Evolutionary conservation across 805 yeast genomes (phyloP).

Genomic region (Komagataella kurtzmanii): DNA sequence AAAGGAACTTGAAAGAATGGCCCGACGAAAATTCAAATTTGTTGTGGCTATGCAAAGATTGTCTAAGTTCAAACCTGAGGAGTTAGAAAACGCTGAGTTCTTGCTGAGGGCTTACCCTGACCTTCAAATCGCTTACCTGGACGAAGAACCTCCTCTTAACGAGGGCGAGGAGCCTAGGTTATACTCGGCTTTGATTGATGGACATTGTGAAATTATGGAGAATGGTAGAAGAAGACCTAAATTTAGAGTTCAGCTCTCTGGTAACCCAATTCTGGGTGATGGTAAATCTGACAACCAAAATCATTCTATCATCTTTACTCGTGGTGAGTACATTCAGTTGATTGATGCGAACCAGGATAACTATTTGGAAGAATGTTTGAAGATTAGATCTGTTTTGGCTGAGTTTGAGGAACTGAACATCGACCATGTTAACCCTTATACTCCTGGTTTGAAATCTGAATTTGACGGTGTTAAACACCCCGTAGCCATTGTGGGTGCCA

Average conservation of each 20-base stretch:
- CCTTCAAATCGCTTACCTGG: constrained; percentile 82
- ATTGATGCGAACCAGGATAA: constrained; percentile 84
- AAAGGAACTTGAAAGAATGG: constrained; percentile 86
- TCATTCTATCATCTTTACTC: constrained; percentile 63
- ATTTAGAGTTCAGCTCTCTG: constrained; percentile 66
- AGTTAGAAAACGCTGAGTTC: constrained; percentile 69
- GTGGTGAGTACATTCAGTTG: constrained; percentile 79
- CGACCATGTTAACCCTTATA: constrained; percentile 73
- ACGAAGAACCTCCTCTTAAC: constrained; percentile 73
- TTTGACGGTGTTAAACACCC: constrained; percentile 44
- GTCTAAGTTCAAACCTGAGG: constrained; percentile 57
- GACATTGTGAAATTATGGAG: constrained; percentile 60
- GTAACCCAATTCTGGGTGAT: constrained; percentile 79
- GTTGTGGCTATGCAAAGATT: constrained; percentile 82
- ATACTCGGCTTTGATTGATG: constrained; percentile 70
- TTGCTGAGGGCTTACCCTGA: constrained; percentile 77
- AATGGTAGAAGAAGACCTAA: constrained; percentile 67
- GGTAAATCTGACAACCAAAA: constrained; percentile 85
- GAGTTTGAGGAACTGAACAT: constrained; percentile 70
- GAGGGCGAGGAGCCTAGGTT: constrained; percentile 62
- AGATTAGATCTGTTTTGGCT: constrained; percentile 68
- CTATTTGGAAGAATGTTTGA: constrained; percentile 74
- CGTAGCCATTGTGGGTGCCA: constrained; percentile 78
- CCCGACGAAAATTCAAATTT: constrained; percentile 70
- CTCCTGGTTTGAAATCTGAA: constrained; percentile 48